phyloP scores from a whole-genome alignment of 106 monocot species.

The Acanthochlamys bracteata region DNA sequence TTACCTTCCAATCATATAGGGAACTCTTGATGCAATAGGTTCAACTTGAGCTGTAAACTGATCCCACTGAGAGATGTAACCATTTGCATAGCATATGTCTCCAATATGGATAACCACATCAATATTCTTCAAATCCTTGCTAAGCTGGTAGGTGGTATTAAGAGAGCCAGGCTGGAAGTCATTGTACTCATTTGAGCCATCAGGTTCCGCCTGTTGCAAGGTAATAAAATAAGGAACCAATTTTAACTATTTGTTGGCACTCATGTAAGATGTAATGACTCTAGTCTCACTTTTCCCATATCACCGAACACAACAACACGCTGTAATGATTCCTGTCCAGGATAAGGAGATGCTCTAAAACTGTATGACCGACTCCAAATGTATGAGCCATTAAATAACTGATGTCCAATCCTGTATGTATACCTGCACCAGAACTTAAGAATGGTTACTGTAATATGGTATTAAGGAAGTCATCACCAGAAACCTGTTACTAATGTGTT shows the following conservation, averaged over 20 bases:
- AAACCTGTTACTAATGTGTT: too few relatives aligned
- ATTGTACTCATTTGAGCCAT: slow-evolving; percentile 85
- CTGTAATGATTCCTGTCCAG: slow-evolving; percentile 84
- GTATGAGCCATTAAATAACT: slow-evolving; percentile 42
- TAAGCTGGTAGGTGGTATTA: slow-evolving; percentile 71
- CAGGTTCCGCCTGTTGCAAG: slow-evolving; percentile 62
- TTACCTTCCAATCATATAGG: slow-evolving; percentile 90
- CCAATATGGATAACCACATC: slow-evolving; percentile 89
- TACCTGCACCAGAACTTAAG: slow-evolving; percentile 31
- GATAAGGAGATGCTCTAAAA: slow-evolving; percentile 76
- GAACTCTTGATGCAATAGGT: slow-evolving; percentile 77
- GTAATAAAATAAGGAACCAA: not conserved
- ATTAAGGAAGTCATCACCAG: too few relatives aligned
- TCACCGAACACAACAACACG: slow-evolving; percentile 77
- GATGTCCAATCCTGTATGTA: slow-evolving; percentile 54
- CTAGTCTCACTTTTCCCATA: slow-evolving; percentile 71
- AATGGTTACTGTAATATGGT: not conserved
- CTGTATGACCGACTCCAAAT: slow-evolving; percentile 60
- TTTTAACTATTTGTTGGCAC: too few relatives aligned
- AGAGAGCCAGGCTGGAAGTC: slow-evolving; percentile 70
- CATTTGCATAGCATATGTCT: slow-evolving; percentile 88
- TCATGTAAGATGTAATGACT: too few relatives aligned
- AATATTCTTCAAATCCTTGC: slow-evolving; percentile 66
- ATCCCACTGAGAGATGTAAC: slow-evolving; percentile 96
- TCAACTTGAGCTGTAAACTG: slow-evolving; percentile 90